Conservation (phyloP, 1,284 basidiomycete species). For the Veloboletus limbatus region DNA sequence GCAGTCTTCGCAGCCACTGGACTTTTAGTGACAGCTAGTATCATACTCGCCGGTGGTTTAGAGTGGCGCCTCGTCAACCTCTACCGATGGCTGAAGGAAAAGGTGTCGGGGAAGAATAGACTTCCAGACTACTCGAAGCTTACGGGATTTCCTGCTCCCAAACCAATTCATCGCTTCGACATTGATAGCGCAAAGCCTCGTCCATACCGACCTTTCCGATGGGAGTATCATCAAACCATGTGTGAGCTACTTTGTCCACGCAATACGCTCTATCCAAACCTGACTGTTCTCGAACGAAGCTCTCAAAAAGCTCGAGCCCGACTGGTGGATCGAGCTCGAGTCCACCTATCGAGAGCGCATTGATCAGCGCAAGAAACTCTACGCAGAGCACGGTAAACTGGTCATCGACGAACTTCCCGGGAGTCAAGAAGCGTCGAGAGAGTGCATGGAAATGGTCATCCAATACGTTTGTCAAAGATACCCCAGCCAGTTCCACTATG, state of each 20-base stretch:
- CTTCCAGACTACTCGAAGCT: conserved; percentile 38
- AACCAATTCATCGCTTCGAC: conserved; percentile 42
- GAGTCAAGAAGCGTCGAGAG: conserved; percentile 41
- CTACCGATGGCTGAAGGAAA: conserved; percentile 11
- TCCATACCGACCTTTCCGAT: conserved; percentile 52
- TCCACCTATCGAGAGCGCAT: conserved; percentile 46
- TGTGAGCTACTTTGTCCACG: conserved; percentile 31
- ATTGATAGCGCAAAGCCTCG: conserved; percentile 41
- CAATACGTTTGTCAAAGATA: conserved; percentile 48
- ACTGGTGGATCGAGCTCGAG: conserved; percentile 54
- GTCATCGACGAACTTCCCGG: conserved; percentile 43
- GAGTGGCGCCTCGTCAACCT: not conserved
- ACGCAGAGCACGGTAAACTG: conserved; percentile 35
- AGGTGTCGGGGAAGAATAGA: conserved; percentile 4
- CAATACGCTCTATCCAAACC: not conserved
- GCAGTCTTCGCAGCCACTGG: not conserved
- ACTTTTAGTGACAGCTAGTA: conserved; percentile 6
- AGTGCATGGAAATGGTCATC: conserved; percentile 50
- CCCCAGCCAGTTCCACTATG: conserved; percentile 42
- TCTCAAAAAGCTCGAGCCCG: conserved; percentile 45
- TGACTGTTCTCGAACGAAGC: conserved; percentile 34
- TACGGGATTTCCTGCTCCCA: conserved; percentile 42
- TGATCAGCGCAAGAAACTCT: conserved; percentile 40
- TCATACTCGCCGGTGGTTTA: not conserved
- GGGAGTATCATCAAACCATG: conserved; percentile 54